phyloP scores from a whole-genome alignment of 306 rosid species.

The Leucaena leucocephala region DNA sequence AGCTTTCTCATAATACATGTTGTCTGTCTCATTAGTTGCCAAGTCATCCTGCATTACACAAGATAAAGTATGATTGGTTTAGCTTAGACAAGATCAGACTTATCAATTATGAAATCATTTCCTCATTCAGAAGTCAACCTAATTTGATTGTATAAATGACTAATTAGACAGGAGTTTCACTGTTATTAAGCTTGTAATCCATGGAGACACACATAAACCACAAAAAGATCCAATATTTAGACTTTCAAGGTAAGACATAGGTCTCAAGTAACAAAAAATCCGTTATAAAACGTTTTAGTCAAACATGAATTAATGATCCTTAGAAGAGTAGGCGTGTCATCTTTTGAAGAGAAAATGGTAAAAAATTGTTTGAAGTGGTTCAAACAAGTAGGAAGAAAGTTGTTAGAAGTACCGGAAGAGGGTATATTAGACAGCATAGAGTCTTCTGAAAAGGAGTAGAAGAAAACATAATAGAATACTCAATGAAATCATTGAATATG shows the following conservation, averaged over 20 bases:
- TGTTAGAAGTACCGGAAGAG: too few relatives aligned
- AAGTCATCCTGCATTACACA: not conserved
- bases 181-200: not conserved
- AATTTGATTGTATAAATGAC: not conserved
- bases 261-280: not conserved
- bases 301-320: not conserved
- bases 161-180: not conserved
- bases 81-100: too few relatives aligned
- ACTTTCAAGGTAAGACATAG: not conserved
- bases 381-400: too few relatives aligned
- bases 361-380: too few relatives aligned
- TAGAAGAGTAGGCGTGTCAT: not conserved
- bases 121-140: not conserved
- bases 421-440: too few relatives aligned
- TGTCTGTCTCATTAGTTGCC: not conserved
- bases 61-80: not conserved
- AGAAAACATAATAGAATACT: too few relatives aligned
- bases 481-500: too few relatives aligned
- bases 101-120: not conserved
- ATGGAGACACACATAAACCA: not conserved
- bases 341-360: too few relatives aligned
- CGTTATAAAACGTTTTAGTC: not conserved
- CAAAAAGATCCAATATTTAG: not conserved
- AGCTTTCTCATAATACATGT: not conserved
- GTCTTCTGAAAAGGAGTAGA: too few relatives aligned